Conservation (phyloP, 768 basidiomycete genomes). For the Mycena leptocephala region DNA sequence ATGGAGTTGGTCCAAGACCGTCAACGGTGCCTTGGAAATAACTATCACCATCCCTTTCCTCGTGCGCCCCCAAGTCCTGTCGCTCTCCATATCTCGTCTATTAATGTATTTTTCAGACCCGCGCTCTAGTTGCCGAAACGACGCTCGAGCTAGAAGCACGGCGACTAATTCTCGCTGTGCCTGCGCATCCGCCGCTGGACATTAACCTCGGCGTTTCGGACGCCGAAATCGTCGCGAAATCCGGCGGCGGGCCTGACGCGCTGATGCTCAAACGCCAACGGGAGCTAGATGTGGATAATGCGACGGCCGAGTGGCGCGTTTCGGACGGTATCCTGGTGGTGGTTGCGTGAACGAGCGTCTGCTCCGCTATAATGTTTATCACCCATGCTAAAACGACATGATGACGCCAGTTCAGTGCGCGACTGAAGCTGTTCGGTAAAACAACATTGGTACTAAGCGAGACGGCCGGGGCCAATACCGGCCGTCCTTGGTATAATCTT, state of each 20-base stretch:
- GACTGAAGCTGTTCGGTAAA: no score
- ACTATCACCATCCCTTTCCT: slow-evolving; percentile 69
- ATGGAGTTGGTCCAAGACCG: slow-evolving; percentile 71
- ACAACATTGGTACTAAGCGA: no score
- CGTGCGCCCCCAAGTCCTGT: slow-evolving; percentile 57
- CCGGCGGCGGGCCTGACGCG: slow-evolving; percentile 32
- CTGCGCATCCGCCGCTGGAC: slow-evolving; percentile 66
- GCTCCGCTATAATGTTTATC: not conserved
- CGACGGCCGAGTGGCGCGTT: slow-evolving; percentile 80
- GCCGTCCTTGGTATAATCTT: no score
- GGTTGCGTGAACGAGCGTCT: slow-evolving; percentile 44
- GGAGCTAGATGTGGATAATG: slow-evolving; percentile 73
- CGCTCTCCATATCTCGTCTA: not conserved
- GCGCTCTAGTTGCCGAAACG: slow-evolving; percentile 58
- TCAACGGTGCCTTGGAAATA: slow-evolving; percentile 61
- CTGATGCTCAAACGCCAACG: slow-evolving; percentile 72
- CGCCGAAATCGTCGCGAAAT: slow-evolving; percentile 61
- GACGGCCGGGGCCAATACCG: no score
- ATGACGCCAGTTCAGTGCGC: no score
- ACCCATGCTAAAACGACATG: no score
- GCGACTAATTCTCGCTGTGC: slow-evolving; percentile 69
- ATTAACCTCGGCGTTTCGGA: slow-evolving; percentile 73
- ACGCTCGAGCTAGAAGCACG: slow-evolving; percentile 79
- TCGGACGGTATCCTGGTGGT: slow-evolving; percentile 67
- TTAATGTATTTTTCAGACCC: slow-evolving; percentile 56